Conservation (phyloP, 2,329 filamentous ascomycete genomes). For the Claviceps digitariae region DNA sequence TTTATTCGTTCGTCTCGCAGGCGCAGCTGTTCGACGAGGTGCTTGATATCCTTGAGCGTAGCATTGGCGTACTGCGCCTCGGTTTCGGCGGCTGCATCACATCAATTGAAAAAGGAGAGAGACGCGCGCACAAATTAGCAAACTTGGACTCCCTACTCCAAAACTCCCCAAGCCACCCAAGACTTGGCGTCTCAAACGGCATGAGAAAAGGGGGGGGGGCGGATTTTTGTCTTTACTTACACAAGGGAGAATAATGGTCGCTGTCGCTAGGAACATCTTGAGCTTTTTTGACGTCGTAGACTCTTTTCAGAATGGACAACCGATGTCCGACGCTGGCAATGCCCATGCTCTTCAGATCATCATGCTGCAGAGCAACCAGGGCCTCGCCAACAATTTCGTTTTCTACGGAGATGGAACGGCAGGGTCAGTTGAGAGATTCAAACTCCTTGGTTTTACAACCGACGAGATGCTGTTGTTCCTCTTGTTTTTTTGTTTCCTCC, state of each 20-base stretch:
- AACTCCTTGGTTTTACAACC: background rate
- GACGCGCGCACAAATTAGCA: slow-evolving; percentile 9
- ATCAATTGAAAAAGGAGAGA: slow-evolving; percentile 2
- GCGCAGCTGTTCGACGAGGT: slow-evolving; percentile 78
- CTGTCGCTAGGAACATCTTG: slow-evolving; percentile 84
- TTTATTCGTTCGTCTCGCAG: slow-evolving; percentile 83
- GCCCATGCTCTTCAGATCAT: slow-evolving; percentile 91
- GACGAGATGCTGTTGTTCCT: too few relatives aligned
- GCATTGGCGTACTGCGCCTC: slow-evolving; percentile 75
- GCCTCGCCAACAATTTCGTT: slow-evolving; percentile 92
- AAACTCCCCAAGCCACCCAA: background rate
- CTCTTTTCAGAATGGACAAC: slow-evolving; percentile 85
- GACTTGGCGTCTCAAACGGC: background rate
- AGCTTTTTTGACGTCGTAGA: slow-evolving; percentile 91
- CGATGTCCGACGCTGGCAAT: slow-evolving; percentile 87
- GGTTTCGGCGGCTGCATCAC: slow-evolving; percentile 63
- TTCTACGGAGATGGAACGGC: slow-evolving; percentile 37
- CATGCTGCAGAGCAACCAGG: slow-evolving; percentile 74
- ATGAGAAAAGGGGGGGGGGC: too few relatives aligned
- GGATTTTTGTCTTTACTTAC: too few relatives aligned
- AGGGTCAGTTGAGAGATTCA: slow-evolving; percentile 1
- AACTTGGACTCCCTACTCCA: background rate
- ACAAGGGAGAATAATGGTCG: slow-evolving; percentile 85
- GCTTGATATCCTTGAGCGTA: slow-evolving; percentile 84
- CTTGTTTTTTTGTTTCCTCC: background rate